Base-by-base conservation (phyloP, 768 basidiomycete species). In the Boletales sp. region DNA sequence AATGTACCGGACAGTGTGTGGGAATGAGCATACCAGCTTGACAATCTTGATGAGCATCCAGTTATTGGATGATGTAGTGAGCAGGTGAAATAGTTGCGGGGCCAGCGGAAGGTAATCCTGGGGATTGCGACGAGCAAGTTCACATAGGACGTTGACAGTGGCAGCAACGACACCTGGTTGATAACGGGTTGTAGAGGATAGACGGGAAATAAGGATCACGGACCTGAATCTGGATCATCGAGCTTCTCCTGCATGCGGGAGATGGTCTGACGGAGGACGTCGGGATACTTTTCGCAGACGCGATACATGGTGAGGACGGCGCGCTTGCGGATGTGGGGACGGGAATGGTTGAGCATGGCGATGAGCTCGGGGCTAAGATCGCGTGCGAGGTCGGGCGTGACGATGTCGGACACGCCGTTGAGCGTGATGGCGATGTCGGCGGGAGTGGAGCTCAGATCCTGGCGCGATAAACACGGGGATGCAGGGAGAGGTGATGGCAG, bases 41-140 rank as follows among this genome's bases (percentile, higher is more conserved):
- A 98, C 85, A 47, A 98, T 87, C 71, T 99, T 99, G 69, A 99
- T 99, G 51, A 99, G 79, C 91, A 98, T 95, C 96, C 96, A 99
- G 60, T 99, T 99, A 68, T 99, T 98, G 10, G 90, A 87, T 11
- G 93, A 93, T 2, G 86, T 92, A 0, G 92, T 96, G 51, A 99
- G 73, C 11, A 98, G 78, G 60, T 90, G 91, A 68, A 98, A 99
- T 47, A 98, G 69, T 58, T 90, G 89, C 10, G 96, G 96, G 2
- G 95, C 96, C 36, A 99, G 70, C 4, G 84, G 75, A 8, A 99
- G 76, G 63, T 92, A 94, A 52, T 89, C 87, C 51, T 73, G 71
- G 8, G 94, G 92, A 54, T 85, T 84, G 40, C 79, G 75, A 50
- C 90, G 81, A 12, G 90, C 87, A 34, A 97, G 77, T 70, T 99